Base-by-base conservation (phyloP, 805 yeast species). In the Pichia californica region DNA sequence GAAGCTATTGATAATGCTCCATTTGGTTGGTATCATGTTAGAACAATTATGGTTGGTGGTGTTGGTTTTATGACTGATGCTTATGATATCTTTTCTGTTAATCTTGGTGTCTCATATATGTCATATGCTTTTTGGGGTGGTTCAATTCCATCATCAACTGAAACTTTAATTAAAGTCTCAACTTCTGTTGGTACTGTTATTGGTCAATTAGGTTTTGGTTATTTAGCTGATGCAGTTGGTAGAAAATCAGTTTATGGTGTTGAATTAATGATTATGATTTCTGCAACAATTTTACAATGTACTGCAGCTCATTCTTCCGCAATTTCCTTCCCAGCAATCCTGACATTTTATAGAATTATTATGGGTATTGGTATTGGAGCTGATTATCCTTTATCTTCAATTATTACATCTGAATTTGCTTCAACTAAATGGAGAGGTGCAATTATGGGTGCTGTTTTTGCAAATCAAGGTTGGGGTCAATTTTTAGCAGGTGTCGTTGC, bases 381-480 rank as follows among this genome's bases (percentile, higher is more conserved):
- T 73, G 96, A 88, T 70, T 88, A 88, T 66, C 96, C 96, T 54
- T 74, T 88, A 59, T 86, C 95, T 21, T 86, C 95, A n/a, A 83
- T 88, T 62, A 88, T 88, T 52, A 83, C 95, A 11, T 82, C 96
- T 44, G 96, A 88, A 71, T 88, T 88, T 59, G 77, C 96, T 21
- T 86, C 95, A 47, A 88, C 96, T 53, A 87, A 84, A 67, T 88
- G 95, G 95, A 85, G 96, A 80, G 96, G 96, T 76, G 95, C 96
- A 52, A 87, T 88, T 57, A 88, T 88, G 95, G 88, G 87, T 61
- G 95, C 96, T 26, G 96, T 88, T 44, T 88, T 88, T 66, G 91
- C 96, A 45, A 88, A 88, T 73, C 97, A 88, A 71, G 97, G 96
- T 67, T 79, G 93, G 81, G 97, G 97, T 65, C 96, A 89, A 70